Evolutionary conservation across 1,284 basidiomycete species (phyloP), one percentile per base, ranked within the genome.

Genomic region (Trametes sp.): DNA sequence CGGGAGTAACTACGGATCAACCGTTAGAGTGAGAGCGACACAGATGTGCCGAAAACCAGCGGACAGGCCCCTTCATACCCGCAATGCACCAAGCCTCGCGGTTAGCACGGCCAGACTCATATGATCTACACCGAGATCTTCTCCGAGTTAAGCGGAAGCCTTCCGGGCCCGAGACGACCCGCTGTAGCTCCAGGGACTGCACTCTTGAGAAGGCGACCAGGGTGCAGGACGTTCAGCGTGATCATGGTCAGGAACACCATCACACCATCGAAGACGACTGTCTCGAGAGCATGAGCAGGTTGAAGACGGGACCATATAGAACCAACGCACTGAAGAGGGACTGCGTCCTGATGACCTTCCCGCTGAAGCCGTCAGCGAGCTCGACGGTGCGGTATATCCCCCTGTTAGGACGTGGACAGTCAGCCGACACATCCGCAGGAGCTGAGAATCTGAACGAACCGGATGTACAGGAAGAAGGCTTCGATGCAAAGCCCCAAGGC

Each of bases 161-260:
- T 16, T 19, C 38, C 11, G 31, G n/a, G n/a, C n/a, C n/a, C 31
- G 31, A 33, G 31, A 11, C 11, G 19, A 5, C n/a, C n/a, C 9
- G 41, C 41, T 21, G n/a, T 7, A 21, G 21, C 21, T 4, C 45
- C 24, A 16, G 24, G 13, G 1, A 24, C 45, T 10, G 45, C 21
- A 2, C 31, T 10, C 36, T 58, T 58, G 28, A 85, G 72, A n/a
- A 85, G 76, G 46, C 75, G 73, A 0, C 82, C 80, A 0, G 87
- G 87, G 69, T 87, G 82, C 44, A 83, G 72, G 59, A 87, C 63
- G 70, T 86, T 87, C 58, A 87, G 75, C 2, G 80, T 79, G 53
- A 75, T 80, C 33, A 84, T 82, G 0, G 85, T 84, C 11, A 87
- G 74, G 1, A 81, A 72, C 63, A 90, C 81, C 80, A 88, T 87